These are phyloP conservation scores for Anisodus acutangulus DNA, from an alignment of 257 asterid species.

Conservation along the genomic window DNA sequence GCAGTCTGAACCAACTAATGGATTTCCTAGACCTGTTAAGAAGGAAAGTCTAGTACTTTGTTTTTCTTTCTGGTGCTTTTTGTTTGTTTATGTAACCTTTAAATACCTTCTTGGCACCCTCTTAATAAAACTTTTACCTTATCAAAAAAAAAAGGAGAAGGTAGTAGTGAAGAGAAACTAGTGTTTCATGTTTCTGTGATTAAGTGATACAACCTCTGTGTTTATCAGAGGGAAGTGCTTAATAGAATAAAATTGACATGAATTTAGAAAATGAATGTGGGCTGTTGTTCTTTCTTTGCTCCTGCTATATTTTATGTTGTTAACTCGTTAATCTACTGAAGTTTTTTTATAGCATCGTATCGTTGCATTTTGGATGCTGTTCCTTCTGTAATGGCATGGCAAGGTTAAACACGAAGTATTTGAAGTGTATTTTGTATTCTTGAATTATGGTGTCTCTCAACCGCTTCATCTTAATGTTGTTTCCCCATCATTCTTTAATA, in stretches of 20 bases:
- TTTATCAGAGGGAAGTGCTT: not conserved
- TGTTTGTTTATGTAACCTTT: too few relatives aligned
- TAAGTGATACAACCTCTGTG: conserved; percentile 13
- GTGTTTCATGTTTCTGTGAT: conserved; percentile 4
- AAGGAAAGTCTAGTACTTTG: too few relatives aligned
- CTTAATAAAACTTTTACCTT: too few relatives aligned
- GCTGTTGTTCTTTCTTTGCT: not conserved
- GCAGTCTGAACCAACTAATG: too few relatives aligned
- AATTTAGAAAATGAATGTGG: not conserved
- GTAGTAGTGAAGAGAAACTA: not conserved
- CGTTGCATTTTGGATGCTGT: not conserved
- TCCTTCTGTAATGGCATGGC: not conserved
- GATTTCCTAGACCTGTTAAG: too few relatives aligned
- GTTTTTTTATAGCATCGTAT: not conserved
- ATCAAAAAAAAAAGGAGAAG: not conserved
- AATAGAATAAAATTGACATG: conserved; percentile 4
- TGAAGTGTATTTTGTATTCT: conserved; percentile 16
- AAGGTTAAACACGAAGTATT: not conserved
- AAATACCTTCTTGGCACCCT: too few relatives aligned
- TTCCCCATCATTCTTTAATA: not conserved
- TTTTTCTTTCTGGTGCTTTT: too few relatives aligned
- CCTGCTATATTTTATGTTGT: not conserved
- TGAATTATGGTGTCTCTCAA: not conserved
- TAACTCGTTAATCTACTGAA: not conserved
- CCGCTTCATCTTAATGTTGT: not conserved